Conservation (phyloP, 2,329 filamentous ascomycete genomes). For the Ophiostoma australiae region DNA sequence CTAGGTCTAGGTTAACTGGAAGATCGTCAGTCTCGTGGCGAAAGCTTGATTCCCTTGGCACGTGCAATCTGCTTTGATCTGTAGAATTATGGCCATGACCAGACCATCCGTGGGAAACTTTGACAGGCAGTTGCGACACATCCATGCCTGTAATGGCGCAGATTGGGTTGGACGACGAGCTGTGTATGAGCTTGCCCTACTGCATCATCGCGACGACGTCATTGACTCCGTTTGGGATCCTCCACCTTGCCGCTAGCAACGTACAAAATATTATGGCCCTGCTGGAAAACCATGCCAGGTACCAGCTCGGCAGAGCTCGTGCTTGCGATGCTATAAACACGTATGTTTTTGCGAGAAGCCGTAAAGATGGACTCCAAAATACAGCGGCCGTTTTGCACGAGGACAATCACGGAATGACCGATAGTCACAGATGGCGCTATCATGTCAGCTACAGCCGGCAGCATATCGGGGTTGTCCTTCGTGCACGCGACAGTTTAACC, state of each 20-base stretch:
- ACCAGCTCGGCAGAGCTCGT: not conserved
- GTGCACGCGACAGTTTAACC: not conserved
- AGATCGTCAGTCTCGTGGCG: too few species aligned
- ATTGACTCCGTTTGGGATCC: too few species aligned
- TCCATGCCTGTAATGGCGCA: too few species aligned
- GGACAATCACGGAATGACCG: not conserved
- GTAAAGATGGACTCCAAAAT: not conserved
- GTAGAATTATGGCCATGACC: too few species aligned
- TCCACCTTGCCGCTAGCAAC: too few species aligned
- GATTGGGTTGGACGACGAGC: not conserved
- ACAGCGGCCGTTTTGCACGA: not conserved
- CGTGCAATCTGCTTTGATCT: too few species aligned
- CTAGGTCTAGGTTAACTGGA: not conserved
- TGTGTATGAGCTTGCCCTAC: not conserved
- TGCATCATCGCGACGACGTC: not conserved
- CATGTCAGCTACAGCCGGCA: not conserved
- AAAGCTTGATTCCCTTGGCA: too few species aligned
- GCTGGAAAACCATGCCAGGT: not conserved
- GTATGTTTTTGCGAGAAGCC: not conserved
- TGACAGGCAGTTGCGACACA: too few species aligned
- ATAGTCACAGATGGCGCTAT: not conserved
- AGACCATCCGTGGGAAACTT: too few species aligned
- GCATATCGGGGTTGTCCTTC: not conserved
- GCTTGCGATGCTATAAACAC: not conserved
- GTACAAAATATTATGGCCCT: too few species aligned